phyloP scores from a whole-genome alignment of 2,329 filamentous ascomycete genomes.

The Claviceps arundinis region DNA sequence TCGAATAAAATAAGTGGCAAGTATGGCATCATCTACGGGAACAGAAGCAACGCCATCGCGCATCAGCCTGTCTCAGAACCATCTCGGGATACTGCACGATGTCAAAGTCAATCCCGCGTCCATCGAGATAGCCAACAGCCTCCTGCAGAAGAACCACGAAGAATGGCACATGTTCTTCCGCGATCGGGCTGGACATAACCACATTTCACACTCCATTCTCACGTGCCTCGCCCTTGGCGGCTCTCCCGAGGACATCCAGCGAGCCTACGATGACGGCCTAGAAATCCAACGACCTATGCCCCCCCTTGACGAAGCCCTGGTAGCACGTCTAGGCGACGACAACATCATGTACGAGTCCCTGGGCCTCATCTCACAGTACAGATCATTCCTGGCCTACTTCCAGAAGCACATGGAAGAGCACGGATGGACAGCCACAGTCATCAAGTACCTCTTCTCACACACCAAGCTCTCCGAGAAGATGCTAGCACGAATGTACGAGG shows the following conservation, averaged over 20 bases:
- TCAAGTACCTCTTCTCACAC: slow-evolving; percentile 45
- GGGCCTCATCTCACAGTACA: slow-evolving; percentile 25
- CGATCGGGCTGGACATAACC: slow-evolving; percentile 16
- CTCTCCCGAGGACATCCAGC: slow-evolving; percentile 11
- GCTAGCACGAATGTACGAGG: slow-evolving; percentile 33
- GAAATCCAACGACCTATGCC: slow-evolving; percentile 15
- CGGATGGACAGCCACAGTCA: slow-evolving; percentile 33
- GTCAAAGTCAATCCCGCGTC: neutral
- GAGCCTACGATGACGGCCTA: slow-evolving; percentile 14
- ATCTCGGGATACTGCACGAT: neutral
- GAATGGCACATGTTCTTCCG: slow-evolving; percentile 18
- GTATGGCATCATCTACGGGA: no score
- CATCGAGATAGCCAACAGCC: slow-evolving; percentile 8
- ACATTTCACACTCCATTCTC: slow-evolving; percentile 19
- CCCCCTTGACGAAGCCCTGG: slow-evolving; percentile 7
- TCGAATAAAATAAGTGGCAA: no score
- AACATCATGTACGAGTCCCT: slow-evolving; percentile 5
- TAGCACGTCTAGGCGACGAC: slow-evolving; percentile 9
- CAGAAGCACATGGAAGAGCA: slow-evolving; percentile 43
- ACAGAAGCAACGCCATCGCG: neutral
- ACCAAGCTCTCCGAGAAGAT: slow-evolving; percentile 44
- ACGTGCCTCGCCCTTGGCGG: slow-evolving; percentile 17
- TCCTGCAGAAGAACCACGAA: slow-evolving; percentile 19
- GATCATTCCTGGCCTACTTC: slow-evolving; percentile 51
- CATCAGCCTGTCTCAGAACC: neutral